Percentiles rank a stretch among this genome's conserved stretches.
phyloP scores from a whole-genome alignment of 2,329 filamentous ascomycete genomes.

The Fusarium palustre region DNA sequence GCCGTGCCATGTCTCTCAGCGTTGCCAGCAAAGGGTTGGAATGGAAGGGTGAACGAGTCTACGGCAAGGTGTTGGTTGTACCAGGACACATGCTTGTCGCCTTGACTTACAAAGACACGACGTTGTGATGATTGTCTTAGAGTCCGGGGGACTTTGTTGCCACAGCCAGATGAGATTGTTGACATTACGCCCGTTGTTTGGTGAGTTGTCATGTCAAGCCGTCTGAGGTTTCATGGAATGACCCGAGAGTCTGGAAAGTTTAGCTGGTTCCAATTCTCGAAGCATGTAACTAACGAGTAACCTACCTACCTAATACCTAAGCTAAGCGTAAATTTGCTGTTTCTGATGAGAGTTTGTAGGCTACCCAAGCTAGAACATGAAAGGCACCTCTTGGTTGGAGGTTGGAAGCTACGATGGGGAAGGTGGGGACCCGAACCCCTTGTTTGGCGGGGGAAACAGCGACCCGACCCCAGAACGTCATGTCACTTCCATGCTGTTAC shows the following conservation, averaged over 20 bases:
- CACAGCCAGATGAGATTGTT: constrained; percentile 1
- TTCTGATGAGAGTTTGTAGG: not conserved
- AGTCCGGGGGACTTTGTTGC: not conserved
- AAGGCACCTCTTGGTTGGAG: not conserved
- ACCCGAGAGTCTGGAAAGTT: constrained; percentile 36
- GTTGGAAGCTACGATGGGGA: constrained; percentile 1
- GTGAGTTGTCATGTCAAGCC: not conserved
- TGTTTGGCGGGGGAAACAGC: constrained; percentile 27
- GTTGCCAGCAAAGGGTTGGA: not conserved
- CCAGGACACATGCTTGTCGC: not conserved
- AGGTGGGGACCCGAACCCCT: constrained; percentile 26
- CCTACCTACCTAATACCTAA: not conserved
- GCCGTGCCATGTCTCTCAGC: constrained; percentile 5
- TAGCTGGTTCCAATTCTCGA: not conserved
- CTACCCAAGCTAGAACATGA: not conserved
- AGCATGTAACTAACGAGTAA: not conserved
- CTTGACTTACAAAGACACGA: not conserved
- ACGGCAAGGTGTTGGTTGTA: not conserved
- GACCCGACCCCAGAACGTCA: constrained; percentile 21
- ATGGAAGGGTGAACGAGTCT: constrained; percentile 7
- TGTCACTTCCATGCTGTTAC: constrained; percentile 30
- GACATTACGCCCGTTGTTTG: constrained; percentile 14
- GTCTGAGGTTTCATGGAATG: constrained; percentile 28
- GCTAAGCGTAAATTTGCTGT: constrained; percentile 8
- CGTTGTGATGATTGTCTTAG: constrained; percentile 15